A percentile compares a stretch with the other conserved stretches of the same genome.
These are phyloP conservation scores for Acer campestre DNA, from an alignment of 345 rosid genomes.

Conservation along the genomic window DNA sequence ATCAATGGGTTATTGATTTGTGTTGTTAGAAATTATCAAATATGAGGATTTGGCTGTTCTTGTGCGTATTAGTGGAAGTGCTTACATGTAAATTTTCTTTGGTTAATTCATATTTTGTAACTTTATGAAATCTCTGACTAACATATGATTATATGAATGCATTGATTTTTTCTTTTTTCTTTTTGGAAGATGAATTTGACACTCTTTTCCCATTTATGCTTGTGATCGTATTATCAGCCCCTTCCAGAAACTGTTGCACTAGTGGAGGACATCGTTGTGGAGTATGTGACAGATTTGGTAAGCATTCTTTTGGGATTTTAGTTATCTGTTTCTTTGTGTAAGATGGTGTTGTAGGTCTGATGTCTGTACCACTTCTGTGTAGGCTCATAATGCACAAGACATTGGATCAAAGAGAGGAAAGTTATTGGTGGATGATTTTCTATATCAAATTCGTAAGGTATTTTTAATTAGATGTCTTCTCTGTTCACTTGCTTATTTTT, in stretches of 20 bases:
- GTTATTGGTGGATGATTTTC: constrained; percentile 79
- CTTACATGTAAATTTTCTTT: not conserved
- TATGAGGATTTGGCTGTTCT: not conserved
- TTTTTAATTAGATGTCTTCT: not conserved
- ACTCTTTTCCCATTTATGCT: not conserved
- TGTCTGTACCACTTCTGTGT: not conserved
- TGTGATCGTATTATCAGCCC: constrained; percentile 49
- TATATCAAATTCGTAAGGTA: constrained; percentile 88
- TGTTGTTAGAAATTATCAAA: not conserved
- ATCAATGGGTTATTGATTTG: not conserved
- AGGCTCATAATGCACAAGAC: constrained; percentile 92
- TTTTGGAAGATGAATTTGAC: not conserved
- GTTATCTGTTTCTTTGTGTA: not conserved
- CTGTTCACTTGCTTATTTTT: not conserved
- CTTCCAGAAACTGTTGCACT: constrained; percentile 93
- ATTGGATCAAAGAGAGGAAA: constrained; percentile 84
- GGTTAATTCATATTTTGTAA: not conserved
- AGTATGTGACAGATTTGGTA: constrained; percentile 91
- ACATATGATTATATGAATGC: not conserved
- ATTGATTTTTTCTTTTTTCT: not conserved
- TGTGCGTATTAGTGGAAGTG: not conserved
- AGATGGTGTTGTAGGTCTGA: not conserved
- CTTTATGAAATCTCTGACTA: not conserved
- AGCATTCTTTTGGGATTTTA: constrained; percentile 17
- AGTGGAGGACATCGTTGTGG: constrained; percentile 91